Base-by-base conservation (phyloP, 768 basidiomycete species). In the Lepiota venenata region DNA sequence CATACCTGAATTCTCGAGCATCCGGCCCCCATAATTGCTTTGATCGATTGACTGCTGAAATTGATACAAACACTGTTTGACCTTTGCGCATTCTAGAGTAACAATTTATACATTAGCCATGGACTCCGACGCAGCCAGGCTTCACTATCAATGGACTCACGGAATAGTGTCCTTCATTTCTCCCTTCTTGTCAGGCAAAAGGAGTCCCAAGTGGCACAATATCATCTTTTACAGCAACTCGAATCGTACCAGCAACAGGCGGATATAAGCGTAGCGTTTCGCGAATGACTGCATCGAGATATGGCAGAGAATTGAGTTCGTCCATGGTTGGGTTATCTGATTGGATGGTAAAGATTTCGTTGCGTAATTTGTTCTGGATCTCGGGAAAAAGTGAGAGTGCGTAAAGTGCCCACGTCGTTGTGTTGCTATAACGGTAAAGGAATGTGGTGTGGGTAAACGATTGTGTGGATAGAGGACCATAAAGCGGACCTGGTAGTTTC, bases 311-410 rank as follows among this genome's bases (percentile, higher is more conserved):
- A 52, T 80, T 78, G 1, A 91, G 75, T 32, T 84, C 77, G 29
- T 91, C 88, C 83, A 89, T 87, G 3, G 77, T 75, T 2, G 87
- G 87, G 0, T 68, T 79, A 7, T 86, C 81, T 0, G 80, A 82
- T 1, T 72, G 60, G 12, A 84, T 69, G 0, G 68, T 61, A 6
- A 79, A 66, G 1, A 86, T 69, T 60, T 91, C 87, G 1, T 79
- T 72, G 1, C 85, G 75, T 0, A 91, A 74, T 57, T 79, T 79
- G 10, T 59, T 68, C 57, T 88, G 86, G 3, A 79, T 66, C 1
- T 74, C 68, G 0, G 74, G 73, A 41, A 78, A 57, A 55, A 78
- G 71, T 0, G 78, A 69, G 5, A 90, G 70, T 1, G 78, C 76
- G 59, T 73, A 85, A 0, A 89, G 66, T 5, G 80, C 76, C 86